phyloP scores from a whole-genome alignment of 202 grass and related monocot species.

The Carex arenaria region DNA sequence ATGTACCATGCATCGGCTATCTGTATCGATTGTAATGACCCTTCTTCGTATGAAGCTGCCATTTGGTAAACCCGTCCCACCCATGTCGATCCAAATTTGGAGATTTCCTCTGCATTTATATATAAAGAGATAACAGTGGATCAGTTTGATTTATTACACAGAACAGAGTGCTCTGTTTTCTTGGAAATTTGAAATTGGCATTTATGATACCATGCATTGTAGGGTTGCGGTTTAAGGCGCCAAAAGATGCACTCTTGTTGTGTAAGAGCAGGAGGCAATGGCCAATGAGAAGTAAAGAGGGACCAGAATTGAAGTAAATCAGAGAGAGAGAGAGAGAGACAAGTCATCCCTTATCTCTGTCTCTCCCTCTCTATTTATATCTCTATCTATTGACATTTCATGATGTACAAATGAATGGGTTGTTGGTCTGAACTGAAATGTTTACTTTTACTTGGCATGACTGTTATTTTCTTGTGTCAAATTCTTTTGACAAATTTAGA shows the following conservation, averaged over 20 bases:
- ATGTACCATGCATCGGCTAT: slow-evolving; percentile 9
- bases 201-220: slow-evolving; percentile 18
- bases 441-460: background rate
- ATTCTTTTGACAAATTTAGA: background rate
- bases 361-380: background rate
- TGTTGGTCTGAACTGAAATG: background rate
- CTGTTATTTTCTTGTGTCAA: background rate
- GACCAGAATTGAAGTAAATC: background rate
- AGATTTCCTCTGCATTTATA: slow-evolving; percentile 19
- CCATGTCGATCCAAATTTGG: background rate
- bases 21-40: background rate
- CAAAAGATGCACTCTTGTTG: background rate
- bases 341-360: background rate
- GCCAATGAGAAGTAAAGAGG: slow-evolving; percentile 12
- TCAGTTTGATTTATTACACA: background rate
- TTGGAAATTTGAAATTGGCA: background rate
- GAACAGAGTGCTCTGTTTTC: background rate
- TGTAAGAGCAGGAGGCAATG: background rate
- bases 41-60: background rate
- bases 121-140: background rate
- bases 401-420: background rate
- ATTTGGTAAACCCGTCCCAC: background rate
- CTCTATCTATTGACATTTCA: background rate
- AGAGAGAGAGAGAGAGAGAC: background rate
- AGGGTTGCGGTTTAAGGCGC: background rate